Base-by-base conservation (phyloP, 495 filamentous ascomycete species). In the Penicillium maclennaniae region DNA sequence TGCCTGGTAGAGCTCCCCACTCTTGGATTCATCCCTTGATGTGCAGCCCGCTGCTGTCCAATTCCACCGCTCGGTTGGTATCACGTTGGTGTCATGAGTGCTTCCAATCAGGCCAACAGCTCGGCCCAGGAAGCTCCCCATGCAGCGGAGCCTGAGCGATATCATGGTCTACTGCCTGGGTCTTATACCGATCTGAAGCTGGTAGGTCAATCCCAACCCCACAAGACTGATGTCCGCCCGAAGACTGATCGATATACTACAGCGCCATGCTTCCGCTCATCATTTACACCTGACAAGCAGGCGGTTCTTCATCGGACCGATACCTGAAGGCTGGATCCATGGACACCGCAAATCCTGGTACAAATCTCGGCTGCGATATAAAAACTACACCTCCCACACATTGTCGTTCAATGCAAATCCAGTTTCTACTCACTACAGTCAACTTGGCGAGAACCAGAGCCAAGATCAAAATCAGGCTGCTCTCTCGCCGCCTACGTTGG, bases 321-420 rank as follows among this genome's bases (percentile, higher is more conserved):
- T 87, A 34, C 84, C 84, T 5, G 78, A 82, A 56, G 84, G 83
- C 46, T 87, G 84, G 84, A 71, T 86, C 44, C 83, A 84, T 47
- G 79, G 75, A 48, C 81, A 86, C 65, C 77, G 81, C 42, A 82
- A 83, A 45, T 73, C 79, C 14, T 86, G 84, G 84, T 86, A 84
- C 62, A 75, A 67, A 54, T 69, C 73, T 43, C 71, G 82, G 36
- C 53, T 86, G 1, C 73, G 66, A 39, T 68, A 81, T 40, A 74
- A 59, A 38, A 79, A 84, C 44, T 83, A 85, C 59, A 78, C 79
- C n/a, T 81, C 80, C 7, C 71, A 77, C 37, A 68, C 73, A 0
- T 70, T 78, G 10, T 81, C 79, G 1, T 85, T 86, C 62, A 74
- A 75, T 2, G 76, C 77, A 0, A 70, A 75, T 44, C 69, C 70